Evolutionary conservation across 2,329 filamentous ascomycete genomes (phyloP), one percentile per base, ranked within the genome.

Genomic region (Teratosphaeria zuluensis): DNA sequence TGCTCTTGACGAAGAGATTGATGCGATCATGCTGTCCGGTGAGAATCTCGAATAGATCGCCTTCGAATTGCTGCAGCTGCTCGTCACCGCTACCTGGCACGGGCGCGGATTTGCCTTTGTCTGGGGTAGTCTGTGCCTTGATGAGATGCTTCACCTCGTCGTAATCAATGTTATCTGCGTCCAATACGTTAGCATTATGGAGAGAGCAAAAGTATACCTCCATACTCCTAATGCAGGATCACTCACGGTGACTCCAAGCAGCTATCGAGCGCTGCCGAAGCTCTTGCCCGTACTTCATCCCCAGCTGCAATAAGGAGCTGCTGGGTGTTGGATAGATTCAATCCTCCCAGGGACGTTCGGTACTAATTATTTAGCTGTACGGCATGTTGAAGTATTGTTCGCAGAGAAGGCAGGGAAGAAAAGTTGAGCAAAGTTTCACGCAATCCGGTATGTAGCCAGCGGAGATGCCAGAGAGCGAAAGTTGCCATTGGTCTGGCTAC

Each of bases 131-230:
- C 70, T 90, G 83, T 61, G 82, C 82, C 73, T 92, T 94, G 78
- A 95, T 92, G 68, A 89, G 81, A 72, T 89, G 82, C 74, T 95
- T 95, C 63, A 95, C 81, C 54, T 88, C 88, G 72, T 92, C 90
- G 78, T 95, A 95, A 73, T 94, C 90, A 74, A 95, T 84, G 74
- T 95, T 94, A 72, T 92, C 87, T 90, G 71, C 46, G 31, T 42
- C 35, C 48, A 54, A 32, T 38, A 54, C 51, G 46, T 62, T 52
- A 59, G 60, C 54, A 51, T 46, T 21, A 14, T 56, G 54, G 24
- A 35, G 52, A 16, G 52, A 1, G 54, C 33, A 30, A 55, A 35
- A 30, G 54, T n/a, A 54, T 12, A n/a, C 16, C 11, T 2, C 24
- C 24, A n/a, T n/a, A 16, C 30, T 48, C 21, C 51, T 2, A 54